These are phyloP conservation scores for Phytophthora nicotianae DNA, from an alignment of 352 stramenopile genomes.

Conservation along the genomic window DNA sequence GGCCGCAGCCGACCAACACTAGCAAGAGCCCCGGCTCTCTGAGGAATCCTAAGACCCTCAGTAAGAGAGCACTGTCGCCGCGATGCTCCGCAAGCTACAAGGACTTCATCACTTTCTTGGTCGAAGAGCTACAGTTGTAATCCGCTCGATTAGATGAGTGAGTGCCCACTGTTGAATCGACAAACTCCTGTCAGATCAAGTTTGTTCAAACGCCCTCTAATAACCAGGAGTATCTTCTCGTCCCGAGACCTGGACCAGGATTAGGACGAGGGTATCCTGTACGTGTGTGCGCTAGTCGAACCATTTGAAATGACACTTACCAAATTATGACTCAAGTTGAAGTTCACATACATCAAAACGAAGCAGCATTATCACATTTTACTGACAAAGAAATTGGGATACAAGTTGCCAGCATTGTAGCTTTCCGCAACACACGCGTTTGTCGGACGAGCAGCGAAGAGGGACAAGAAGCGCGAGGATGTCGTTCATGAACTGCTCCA, in stretches of 20 bases:
- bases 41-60: too few species aligned
- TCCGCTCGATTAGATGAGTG: slow-evolving; percentile 21
- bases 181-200: slow-evolving; percentile 3
- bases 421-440: slow-evolving; percentile 14
- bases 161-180: background rate
- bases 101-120: slow-evolving; percentile 8
- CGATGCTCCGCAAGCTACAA: background rate
- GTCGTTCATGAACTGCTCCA: slow-evolving; percentile 7
- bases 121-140: too few species aligned
- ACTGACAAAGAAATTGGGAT: slow-evolving; percentile 6
- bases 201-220: too few species aligned
- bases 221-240: too few species aligned
- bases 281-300: background rate
- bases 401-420: slow-evolving; percentile 14
- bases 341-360: background rate
- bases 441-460: background rate
- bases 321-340: slow-evolving; percentile 12
- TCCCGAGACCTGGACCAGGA: too few species aligned
- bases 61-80: too few species aligned
- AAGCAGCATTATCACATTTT: slow-evolving; percentile 5
- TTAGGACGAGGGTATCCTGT: too few species aligned
- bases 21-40: slow-evolving; percentile 19
- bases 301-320: slow-evolving; percentile 5
- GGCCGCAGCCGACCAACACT: slow-evolving; percentile 8
- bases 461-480: slow-evolving; percentile 6